phyloP scores from a whole-genome alignment of 2,329 filamentous ascomycete species.

The Didymella pinodella region DNA sequence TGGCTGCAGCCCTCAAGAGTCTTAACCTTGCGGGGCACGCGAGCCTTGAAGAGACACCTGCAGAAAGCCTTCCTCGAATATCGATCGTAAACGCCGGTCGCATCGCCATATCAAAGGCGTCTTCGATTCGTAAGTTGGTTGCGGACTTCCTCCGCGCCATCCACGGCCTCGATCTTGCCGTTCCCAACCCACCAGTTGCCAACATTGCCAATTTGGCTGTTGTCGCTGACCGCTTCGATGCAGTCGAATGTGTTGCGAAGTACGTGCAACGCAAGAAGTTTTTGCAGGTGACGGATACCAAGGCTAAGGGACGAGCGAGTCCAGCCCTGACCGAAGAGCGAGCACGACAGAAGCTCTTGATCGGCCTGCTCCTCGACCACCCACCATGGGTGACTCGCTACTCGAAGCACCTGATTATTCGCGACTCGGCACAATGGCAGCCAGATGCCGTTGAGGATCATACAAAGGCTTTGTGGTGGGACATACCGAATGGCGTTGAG shows the following conservation, averaged over 20 bases:
- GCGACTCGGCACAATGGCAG: slow-evolving; percentile 69
- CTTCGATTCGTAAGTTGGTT: slow-evolving; percentile 68
- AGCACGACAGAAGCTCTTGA: slow-evolving; percentile 73
- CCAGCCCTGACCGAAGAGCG: slow-evolving; percentile 65
- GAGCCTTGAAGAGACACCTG: slow-evolving; percentile 59
- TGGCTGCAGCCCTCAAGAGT: slow-evolving; percentile 61
- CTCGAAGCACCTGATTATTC: slow-evolving; percentile 71
- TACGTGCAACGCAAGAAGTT: slow-evolving; percentile 60
- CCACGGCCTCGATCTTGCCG: slow-evolving; percentile 62
- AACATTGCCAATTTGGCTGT: slow-evolving; percentile 74
- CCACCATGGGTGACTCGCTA: slow-evolving; percentile 66
- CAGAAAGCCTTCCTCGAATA: slow-evolving; percentile 67
- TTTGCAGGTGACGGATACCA: slow-evolving; percentile 54
- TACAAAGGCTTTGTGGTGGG: slow-evolving; percentile 71
- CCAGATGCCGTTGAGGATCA: slow-evolving; percentile 48
- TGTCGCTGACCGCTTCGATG: slow-evolving; percentile 77
- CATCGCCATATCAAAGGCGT: slow-evolving; percentile 69
- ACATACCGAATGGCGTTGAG: slow-evolving; percentile 73
- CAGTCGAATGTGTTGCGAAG: slow-evolving; percentile 62
- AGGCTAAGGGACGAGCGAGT: slow-evolving; percentile 52
- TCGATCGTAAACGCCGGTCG: slow-evolving; percentile 73
- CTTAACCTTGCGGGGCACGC: slow-evolving; percentile 58
- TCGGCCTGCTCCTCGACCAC: slow-evolving; percentile 71
- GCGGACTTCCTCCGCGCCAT: slow-evolving; percentile 73
- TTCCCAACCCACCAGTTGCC: slow-evolving; percentile 59